These are phyloP conservation scores for Protomyces lactucae-debilis DNA, from an alignment of 1,139 yeast genomes.

Conservation along the genomic window DNA sequence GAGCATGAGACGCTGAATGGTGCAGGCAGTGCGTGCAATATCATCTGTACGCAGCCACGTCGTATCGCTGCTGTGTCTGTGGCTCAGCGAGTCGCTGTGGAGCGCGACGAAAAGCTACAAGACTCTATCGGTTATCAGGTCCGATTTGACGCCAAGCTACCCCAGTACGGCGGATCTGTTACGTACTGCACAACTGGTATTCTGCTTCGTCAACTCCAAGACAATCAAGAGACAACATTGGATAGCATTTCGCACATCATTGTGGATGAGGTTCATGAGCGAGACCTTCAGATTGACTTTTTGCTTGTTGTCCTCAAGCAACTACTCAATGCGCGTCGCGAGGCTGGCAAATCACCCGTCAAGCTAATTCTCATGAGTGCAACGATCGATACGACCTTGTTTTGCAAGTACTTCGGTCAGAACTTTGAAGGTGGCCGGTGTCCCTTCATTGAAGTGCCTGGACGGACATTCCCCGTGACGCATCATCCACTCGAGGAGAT, in stretches of 20 bases:
- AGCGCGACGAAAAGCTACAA: slow-evolving; percentile 48
- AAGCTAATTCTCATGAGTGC: slow-evolving; percentile 76
- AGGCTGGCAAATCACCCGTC: slow-evolving; percentile 8
- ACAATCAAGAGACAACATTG: slow-evolving; percentile 48
- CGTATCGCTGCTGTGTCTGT: slow-evolving; percentile 70
- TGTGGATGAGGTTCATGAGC: slow-evolving; percentile 80
- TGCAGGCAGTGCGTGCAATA: slow-evolving; percentile 47
- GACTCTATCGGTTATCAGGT: slow-evolving; percentile 73
- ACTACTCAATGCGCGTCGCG: slow-evolving; percentile 45
- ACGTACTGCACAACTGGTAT: slow-evolving; percentile 80
- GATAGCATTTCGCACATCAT: slow-evolving; percentile 60
- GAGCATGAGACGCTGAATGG: slow-evolving; percentile 57
- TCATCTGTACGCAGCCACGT: slow-evolving; percentile 72
- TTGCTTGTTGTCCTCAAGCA: slow-evolving; percentile 61
- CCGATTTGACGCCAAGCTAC: slow-evolving; percentile 69
- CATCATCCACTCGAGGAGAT: slow-evolving; percentile 48
- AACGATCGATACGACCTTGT: slow-evolving; percentile 60
- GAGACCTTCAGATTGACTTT: slow-evolving; percentile 75
- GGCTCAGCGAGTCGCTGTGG: slow-evolving; percentile 63
- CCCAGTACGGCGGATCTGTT: slow-evolving; percentile 58
- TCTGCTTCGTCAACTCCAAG: slow-evolving; percentile 57
- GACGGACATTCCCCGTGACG: slow-evolving; percentile 72
- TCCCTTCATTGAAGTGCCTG: slow-evolving; percentile 65
- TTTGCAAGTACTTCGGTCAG: slow-evolving; percentile 50
- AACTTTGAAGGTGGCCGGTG: slow-evolving; percentile 40